A percentile compares a stretch with the other conserved stretches of the same genome.
phyloP scores from a whole-genome alignment of 768 basidiomycete genomes.

The Boletus patriciae region DNA sequence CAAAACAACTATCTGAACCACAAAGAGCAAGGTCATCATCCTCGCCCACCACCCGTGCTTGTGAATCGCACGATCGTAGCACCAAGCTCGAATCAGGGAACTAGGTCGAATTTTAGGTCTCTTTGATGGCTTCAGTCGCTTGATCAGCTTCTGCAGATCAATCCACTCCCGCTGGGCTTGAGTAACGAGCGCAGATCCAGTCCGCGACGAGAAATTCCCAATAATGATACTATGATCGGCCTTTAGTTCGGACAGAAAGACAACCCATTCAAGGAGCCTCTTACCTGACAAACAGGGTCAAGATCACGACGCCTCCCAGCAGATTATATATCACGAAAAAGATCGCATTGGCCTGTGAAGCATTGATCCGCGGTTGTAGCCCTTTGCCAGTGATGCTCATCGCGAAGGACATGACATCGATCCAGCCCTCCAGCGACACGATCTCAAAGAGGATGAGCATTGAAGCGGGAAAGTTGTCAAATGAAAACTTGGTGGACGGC shows the following conservation, averaged over 20 bases:
- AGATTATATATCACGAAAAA: conserved; percentile 93
- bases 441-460: conserved; percentile 95
- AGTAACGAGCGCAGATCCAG: conserved; percentile 84
- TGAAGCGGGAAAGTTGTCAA: conserved; percentile 81
- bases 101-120: conserved; percentile 65
- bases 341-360: conserved; percentile 78
- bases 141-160: conserved; percentile 86
- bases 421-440: conserved; percentile 94
- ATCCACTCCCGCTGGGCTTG: conserved; percentile 92
- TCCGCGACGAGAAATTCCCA: conserved; percentile 84
- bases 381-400: conserved; percentile 73
- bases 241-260: conserved; percentile 7
- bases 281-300: conserved; percentile 89
- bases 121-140: conserved; percentile 82
- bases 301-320: conserved; percentile 84
- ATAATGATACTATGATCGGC: conserved; percentile 78
- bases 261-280: conserved; percentile 16
- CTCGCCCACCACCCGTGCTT: conserved; percentile 95
- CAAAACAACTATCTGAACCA: conserved; percentile 77
- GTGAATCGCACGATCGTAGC: conserved; percentile 84
- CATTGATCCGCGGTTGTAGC: conserved; percentile 69
- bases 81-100: conserved; percentile 69
- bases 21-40: conserved; percentile 73
- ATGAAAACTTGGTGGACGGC: conserved; percentile 81
- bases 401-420: conserved; percentile 84